Base-by-base conservation (phyloP, 176 grass and related monocot species). In the Carex pumila region DNA sequence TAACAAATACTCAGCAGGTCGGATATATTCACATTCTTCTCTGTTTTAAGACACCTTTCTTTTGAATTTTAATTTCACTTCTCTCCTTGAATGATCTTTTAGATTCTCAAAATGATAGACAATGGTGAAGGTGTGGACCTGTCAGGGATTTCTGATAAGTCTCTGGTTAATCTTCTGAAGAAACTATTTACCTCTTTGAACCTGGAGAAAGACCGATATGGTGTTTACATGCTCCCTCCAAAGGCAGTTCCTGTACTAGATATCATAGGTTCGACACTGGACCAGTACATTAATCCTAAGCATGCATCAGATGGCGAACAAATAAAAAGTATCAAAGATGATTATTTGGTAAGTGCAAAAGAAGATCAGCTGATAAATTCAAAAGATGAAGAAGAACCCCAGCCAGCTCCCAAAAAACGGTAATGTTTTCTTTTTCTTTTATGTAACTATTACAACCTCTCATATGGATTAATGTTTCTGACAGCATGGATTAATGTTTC, bases 81-180 rank as follows among this genome's bases (percentile, higher is more conserved):
- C 17, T 85, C 57, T 58, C 18, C 17, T 67, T 80, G 12, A 14
- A 32, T 43, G 30, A 76, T 56, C 34, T 90, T 71, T 64, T 85
- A 98, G 95, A 89, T 98, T 93, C 95, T 98, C 66, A 83, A 93
- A 90, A 98, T 95, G 91, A 90, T 98, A 83, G 92, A 98, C 85
- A 95, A 80, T 81, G 91, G 92, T 10, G 85, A 98, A 91, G 92
- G 92, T 83, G 94, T 98, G 85, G 91, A 95, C 76, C 87, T 98
- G 50, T 85, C 89, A 47, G 92, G 76, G 80, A 92, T 98, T 83
- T 92, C 91, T 32, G 88, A 98, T 79, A 95, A 91, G 76, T 79
- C 85, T 81, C 90, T 98, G 59, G 89, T 90, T 50, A 95, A 90
- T 81, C 70, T 89, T 62, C 73, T 95, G 63, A 93, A 83, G 85